These are phyloP conservation scores for Candida endomychidarum DNA, from an alignment of 805 yeast genomes.

Conservation along the genomic window DNA sequence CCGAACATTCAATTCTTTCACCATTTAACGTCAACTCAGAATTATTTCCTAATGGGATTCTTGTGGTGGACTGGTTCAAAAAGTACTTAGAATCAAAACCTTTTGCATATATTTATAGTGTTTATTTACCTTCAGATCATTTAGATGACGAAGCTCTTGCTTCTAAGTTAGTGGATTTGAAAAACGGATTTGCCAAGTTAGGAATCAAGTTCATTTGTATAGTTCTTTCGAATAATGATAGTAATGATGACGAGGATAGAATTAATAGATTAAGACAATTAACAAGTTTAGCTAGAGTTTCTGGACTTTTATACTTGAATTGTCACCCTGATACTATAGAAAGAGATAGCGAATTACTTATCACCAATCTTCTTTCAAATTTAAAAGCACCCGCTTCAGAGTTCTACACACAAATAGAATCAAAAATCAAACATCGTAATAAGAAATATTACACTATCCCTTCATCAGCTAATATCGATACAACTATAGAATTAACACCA, in stretches of 20 bases:
- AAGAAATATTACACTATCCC: constrained; percentile 40
- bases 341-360: constrained; percentile 33
- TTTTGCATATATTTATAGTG: constrained; percentile 27
- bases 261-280: constrained; percentile 25
- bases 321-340: constrained; percentile 14
- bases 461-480: constrained; percentile 23
- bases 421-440: constrained; percentile 31
- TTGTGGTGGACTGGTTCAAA: constrained; percentile 34
- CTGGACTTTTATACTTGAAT: constrained; percentile 30
- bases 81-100: constrained; percentile 34
- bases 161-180: constrained; percentile 17
- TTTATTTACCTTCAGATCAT: constrained; percentile 17
- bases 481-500: constrained; percentile 34
- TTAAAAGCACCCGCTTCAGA: constrained; percentile 29
- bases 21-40: constrained; percentile 37
- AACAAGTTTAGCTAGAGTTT: constrained; percentile 30
- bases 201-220: constrained; percentile 25
- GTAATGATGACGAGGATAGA: constrained; percentile 20
- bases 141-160: constrained; percentile 18
- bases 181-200: constrained; percentile 12
- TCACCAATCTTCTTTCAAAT: constrained; percentile 29
- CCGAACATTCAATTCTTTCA: constrained; percentile 30
- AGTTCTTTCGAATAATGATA: constrained; percentile 20
- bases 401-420: constrained; percentile 34
- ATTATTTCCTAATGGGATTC: constrained; percentile 29